Evolutionary conservation across 345 rosid species (phyloP).

Genomic region (Turnera subulata): DNA sequence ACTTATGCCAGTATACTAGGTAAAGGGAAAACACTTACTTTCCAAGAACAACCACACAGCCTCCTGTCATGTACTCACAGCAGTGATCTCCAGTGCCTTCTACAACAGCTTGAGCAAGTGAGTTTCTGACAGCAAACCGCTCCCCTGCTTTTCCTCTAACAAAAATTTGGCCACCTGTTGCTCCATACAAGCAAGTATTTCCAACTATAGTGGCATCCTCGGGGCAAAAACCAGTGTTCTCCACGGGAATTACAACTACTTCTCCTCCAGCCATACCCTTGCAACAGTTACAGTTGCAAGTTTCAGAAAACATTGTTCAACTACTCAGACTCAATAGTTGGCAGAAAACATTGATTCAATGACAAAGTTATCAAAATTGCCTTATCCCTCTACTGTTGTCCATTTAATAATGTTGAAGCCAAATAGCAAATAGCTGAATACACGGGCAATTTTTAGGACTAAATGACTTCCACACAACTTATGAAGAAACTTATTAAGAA

Average conservation of each 20-base stretch:
- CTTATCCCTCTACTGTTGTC: no score
- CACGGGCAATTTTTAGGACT: no score
- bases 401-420: no score
- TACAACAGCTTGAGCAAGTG: constrained; percentile 96
- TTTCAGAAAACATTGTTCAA: constrained; percentile 15
- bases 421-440: no score
- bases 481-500: no score
- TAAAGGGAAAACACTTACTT: constrained; percentile 55
- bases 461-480: no score
- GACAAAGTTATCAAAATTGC: no score
- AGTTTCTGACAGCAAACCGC: constrained; percentile 96
- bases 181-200: constrained; percentile 94
- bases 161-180: constrained; percentile 94
- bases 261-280: constrained; percentile 99
- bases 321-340: not conserved
- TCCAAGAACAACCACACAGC: constrained; percentile 91
- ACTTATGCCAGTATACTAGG: no score
- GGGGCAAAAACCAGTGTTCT: constrained; percentile 68
- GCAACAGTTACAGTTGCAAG: constrained; percentile 15
- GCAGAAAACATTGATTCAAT: no score
- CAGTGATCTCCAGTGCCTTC: constrained; percentile 99
- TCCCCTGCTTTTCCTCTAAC: constrained; percentile 98
- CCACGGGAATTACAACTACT: constrained; percentile 79
- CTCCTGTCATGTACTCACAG: constrained; percentile 99
- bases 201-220: constrained; percentile 97